Conservation (phyloP, 2,329 filamentous ascomycete species). For the Xylaria sp. region DNA sequence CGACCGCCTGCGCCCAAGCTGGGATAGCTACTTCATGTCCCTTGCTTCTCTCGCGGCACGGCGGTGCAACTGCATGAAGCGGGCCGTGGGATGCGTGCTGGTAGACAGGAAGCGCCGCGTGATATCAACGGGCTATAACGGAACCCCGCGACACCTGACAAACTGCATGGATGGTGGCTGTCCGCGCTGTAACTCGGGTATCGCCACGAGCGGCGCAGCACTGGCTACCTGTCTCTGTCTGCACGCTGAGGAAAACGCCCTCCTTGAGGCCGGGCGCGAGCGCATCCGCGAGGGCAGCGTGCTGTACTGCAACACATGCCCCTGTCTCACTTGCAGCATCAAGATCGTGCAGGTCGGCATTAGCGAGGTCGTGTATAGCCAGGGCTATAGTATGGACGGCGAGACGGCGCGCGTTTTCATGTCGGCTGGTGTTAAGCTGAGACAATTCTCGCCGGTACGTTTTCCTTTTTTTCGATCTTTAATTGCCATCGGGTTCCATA, state of each 20-base stretch:
- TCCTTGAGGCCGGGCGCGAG: constrained; percentile 89
- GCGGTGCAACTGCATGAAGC: constrained; percentile 96
- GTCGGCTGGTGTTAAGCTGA: constrained; percentile 74
- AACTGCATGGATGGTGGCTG: constrained; percentile 96
- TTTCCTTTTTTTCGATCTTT: neutral
- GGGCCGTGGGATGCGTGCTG: constrained; percentile 88
- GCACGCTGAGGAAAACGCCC: constrained; percentile 96
- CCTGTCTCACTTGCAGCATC: constrained; percentile 94
- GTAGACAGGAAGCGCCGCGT: constrained; percentile 76
- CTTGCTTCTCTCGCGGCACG: constrained; percentile 87
- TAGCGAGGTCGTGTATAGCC: constrained; percentile 87
- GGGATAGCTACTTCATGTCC: constrained; percentile 98
- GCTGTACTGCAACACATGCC: constrained; percentile 93
- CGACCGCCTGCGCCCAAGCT: constrained; percentile 76
- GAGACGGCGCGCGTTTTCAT: constrained; percentile 76
- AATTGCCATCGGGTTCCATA: neutral
- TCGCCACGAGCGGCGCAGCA: constrained; percentile 60
- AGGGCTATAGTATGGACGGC: constrained; percentile 90
- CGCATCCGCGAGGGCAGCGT: constrained; percentile 76
- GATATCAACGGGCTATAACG: constrained; percentile 94
- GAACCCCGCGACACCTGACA: constrained; percentile 79
- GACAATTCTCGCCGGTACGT: constrained; percentile 82
- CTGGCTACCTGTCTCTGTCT: constrained; percentile 88
- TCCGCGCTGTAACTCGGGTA: constrained; percentile 73
- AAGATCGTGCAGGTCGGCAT: constrained; percentile 98